Evolutionary conservation across 2,329 filamentous ascomycete species (phyloP), one percentile per base, ranked within the genome.

Genomic region (Talaromyces sp.): DNA sequence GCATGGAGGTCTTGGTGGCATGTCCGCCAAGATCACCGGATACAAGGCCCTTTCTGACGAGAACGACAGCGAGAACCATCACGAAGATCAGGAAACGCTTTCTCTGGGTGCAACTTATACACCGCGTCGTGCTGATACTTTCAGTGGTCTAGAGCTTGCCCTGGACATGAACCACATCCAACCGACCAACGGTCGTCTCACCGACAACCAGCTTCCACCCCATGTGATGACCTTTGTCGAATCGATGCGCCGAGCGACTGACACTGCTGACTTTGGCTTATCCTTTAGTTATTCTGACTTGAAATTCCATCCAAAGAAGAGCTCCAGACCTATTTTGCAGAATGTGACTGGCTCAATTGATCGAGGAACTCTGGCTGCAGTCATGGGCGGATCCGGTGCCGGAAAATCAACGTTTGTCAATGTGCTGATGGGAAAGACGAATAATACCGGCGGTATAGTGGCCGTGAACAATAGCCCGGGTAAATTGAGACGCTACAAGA

Each of bases 351-450:
- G 55, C 17, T 57, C 46, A 7, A 57, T 57, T 33, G 55, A 57
- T 22, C 46, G 55, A 13, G 55, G 55, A 6, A 52, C 55, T 45
- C 37, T 57, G 2, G 55, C 22, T 13, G 55, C 37, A 10, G 55
- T 57, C 19, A 57, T 57, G 55, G 55, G 46, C 25, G 55, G 55
- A 22, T 57, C 55, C 2, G 55, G 55, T 43, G 55, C 55, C 9
- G 55, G 45, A 15, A 54, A 54, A 5, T 45, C 52, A 8, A 54
- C 55, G 9, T 57, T 57, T 17, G 55, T 57, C 17, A 57, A 52
- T 17, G 55, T 57, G 37, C 37, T 57, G 4, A 57, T 57, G 55
- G 55, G 55, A n/a, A 57, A 57, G 37, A 57, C 48, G 19, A 57
- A 45, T 36, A 50, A 57, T 33, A 57, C 37, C 19, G 55, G n/a